Base-by-base conservation (phyloP, 2,329 filamentous ascomycete species). In the Boeremia lycopersici region DNA sequence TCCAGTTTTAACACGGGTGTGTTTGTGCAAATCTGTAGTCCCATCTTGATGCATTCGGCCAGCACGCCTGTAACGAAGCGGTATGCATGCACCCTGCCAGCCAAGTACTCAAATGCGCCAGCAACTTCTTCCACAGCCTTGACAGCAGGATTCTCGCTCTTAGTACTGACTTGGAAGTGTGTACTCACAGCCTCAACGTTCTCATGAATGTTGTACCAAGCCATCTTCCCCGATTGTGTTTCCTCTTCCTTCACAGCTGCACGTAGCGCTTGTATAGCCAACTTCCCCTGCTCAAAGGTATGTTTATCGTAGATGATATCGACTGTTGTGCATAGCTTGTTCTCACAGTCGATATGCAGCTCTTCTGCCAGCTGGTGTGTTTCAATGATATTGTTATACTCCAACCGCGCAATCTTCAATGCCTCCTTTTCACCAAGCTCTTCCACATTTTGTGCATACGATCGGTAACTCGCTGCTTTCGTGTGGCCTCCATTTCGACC, bases 281-380 rank as follows among this genome's bases (percentile, higher is more conserved):
- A 15, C 38, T 67, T 68, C 0, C 72, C 73, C 4, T 40, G 6
- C 30, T 70, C 61, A 46, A 73, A 76, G 0, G 68, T 67, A 11
- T 44, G 39, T 11, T 55, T 17, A 44, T 85, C 82, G 64, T 85
- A 86, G 29, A 86, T 74, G 2, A 86, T 73, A 65, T 88, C 85
- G 2, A 86, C 77, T 0, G 85, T 87, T 23, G 79, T 74, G 60
- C 83, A 81, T 9, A 78, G 66, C 33, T 72, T 64, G 44, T 78
- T 80, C 62, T 86, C 84, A 19, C 71, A 74, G 2, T 67, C 60
- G 6, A 71, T 64, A 79, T 10, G 73, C 50, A 86, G 70, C 15
- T 78, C 71, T 5, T 68, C 65, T 0, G 83, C 82, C 56, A 88
- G 81, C 0, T 66, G 70, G 63, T 87, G 85, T 9, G 85, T 79